A percentile compares a stretch with the other conserved stretches of the same genome.
These are phyloP conservation scores for Isoetes taiwanensis DNA, from an alignment of 75 land plant species.

Conservation along the genomic window DNA sequence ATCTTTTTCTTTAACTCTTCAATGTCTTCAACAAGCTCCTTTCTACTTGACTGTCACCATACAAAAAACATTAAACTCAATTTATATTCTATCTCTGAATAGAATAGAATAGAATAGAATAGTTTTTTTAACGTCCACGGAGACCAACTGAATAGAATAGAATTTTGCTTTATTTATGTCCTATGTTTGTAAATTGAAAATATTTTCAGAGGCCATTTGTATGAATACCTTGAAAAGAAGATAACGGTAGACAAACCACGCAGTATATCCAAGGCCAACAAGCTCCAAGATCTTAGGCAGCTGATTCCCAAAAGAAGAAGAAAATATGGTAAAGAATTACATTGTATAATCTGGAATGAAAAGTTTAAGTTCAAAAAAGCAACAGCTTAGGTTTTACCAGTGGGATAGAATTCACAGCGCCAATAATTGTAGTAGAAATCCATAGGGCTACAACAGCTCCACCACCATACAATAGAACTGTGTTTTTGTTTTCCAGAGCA, in stretches of 20 bases:
- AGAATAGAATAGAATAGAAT: too few relatives aligned
- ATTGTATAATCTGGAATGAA: background rate
- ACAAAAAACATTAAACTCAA: background rate
- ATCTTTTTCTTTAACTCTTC: conserved; percentile 74
- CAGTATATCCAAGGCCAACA: conserved; percentile 88
- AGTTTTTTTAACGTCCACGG: too few relatives aligned
- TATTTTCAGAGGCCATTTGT: too few relatives aligned
- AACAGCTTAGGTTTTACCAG: conserved; percentile 28
- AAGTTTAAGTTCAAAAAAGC: background rate
- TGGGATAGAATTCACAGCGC: conserved; percentile 76
- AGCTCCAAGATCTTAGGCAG: conserved; percentile 92
- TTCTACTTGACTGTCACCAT: conserved; percentile 54
- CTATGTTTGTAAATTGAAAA: too few relatives aligned
- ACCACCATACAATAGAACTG: conserved; percentile 67
- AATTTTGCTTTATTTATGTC: too few relatives aligned
- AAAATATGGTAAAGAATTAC: too few relatives aligned
- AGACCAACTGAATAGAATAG: too few relatives aligned
- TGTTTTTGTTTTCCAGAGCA: conserved; percentile 60
- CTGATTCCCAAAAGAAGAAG: conserved; percentile 21
- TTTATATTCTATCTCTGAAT: background rate
- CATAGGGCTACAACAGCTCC: conserved; percentile 78
- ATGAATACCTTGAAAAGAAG: conserved; percentile 93
- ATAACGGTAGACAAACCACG: conserved; percentile 96
- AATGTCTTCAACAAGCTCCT: conserved; percentile 60
- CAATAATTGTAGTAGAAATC: conserved; percentile 67